phyloP scores from a whole-genome alignment of 2,329 filamentous ascomycete species.

The Cytospora chrysosperma region DNA sequence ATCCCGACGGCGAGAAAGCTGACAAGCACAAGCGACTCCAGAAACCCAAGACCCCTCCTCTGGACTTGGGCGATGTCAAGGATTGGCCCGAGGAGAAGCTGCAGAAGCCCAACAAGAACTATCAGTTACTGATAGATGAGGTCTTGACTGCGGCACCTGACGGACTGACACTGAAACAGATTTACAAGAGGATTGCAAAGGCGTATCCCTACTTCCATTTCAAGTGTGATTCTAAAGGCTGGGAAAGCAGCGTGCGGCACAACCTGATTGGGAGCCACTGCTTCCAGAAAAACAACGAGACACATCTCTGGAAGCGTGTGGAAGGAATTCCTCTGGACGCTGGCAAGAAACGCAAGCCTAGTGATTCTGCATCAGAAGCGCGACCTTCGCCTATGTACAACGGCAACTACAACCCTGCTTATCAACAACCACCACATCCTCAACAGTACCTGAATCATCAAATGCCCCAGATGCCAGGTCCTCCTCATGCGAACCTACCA shows the following conservation, averaged over 20 bases:
- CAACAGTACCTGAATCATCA: constrained; percentile 29
- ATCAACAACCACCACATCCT: constrained; percentile 23
- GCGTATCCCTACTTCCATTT: constrained; percentile 61
- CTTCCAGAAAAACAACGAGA: constrained; percentile 58
- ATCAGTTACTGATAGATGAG: constrained; percentile 60
- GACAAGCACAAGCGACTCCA: constrained; percentile 60
- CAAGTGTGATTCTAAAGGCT: constrained; percentile 61
- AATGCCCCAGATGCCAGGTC: constrained; percentile 13
- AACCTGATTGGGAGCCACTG: constrained; percentile 63
- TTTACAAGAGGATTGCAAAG: constrained; percentile 60
- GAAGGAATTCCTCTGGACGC: constrained; percentile 59
- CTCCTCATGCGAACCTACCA: constrained; percentile 15
- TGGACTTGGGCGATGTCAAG: constrained; percentile 50
- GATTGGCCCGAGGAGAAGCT: constrained; percentile 59
- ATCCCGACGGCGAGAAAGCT: constrained; percentile 54
- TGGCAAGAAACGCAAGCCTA: constrained; percentile 59
- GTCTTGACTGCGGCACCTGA: constrained; percentile 54
- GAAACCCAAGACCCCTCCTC: constrained; percentile 61
- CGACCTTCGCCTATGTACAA: constrained; percentile 31
- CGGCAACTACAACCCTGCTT: constrained; percentile 19
- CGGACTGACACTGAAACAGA: constrained; percentile 59
- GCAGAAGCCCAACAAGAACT: constrained; percentile 62
- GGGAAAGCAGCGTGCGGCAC: constrained; percentile 65
- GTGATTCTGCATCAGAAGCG: constrained; percentile 38
- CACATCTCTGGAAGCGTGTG: constrained; percentile 57